Evolutionary conservation across 2,329 filamentous ascomycete genomes (phyloP), one percentile per base, ranked within the genome.

Genomic region (Colletotrichum magnum): DNA sequence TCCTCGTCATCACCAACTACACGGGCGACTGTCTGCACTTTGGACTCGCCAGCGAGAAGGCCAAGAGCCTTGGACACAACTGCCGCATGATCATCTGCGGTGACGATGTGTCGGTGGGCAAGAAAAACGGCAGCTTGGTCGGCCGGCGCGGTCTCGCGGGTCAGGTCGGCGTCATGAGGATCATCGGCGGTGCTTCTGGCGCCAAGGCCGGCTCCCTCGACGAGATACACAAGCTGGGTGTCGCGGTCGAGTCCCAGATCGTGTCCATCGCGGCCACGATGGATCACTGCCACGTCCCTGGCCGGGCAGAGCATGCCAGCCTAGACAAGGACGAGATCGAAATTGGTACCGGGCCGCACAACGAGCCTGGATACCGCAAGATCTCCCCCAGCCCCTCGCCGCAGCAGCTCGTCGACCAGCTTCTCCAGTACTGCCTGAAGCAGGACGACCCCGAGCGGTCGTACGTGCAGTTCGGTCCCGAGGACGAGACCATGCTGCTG

Each of bases 331-430:
- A 88, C 64, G 88, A 88, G 65, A 77, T 91, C 43, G 89, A 90
- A 75, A 81, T 92, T n/a, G 90, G 90, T 3, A 91, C 89, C 24
- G 90, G 90, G 0, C 89, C 89, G 15, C 90, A 92, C 76, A 91
- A 91, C 74, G 90, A 92, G 77, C 89, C 90, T 0, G 90, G 86
- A 0, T 86, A 89, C 74, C 83, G 81, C 74, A 88, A 88, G 76
- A 74, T 90, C 18, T 86, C 85, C 0, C 89, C 87, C 0, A 81
- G 78, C 0, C 87, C 85, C 3, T 79, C 84, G 9, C 80, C 85
- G 1, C 77, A 83, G 28, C 85, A 83, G 10, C 79, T 89, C 39
- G 81, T 89, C 60, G 84, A 85, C 74, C 86, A 85, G 54, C 87
- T 93, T 76, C 81, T 94, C 24, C 83, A 80, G 28, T 80, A 89